A percentile compares a stretch with the other conserved stretches of the same genome.
These are phyloP conservation scores for Carex scoparia DNA, from an alignment of 176 grass and related monocot species.

Conservation along the genomic window DNA sequence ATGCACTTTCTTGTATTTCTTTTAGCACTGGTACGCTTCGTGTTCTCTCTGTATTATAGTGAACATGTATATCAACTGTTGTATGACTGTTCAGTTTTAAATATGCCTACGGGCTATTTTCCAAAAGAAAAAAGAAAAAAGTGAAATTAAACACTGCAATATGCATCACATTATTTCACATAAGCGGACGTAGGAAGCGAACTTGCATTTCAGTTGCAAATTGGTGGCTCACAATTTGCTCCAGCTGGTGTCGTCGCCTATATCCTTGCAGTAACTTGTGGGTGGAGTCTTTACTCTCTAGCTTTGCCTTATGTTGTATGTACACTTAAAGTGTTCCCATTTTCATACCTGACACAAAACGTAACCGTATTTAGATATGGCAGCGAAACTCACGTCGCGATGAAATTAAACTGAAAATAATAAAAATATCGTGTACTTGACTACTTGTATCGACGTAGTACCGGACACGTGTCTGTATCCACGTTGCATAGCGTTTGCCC, in stretches of 20 bases:
- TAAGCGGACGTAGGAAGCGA: neutral
- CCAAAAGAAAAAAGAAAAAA: no score
- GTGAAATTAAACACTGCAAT: no score
- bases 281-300: no score
- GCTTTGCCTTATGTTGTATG: neutral
- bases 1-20: no score
- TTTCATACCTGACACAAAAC: no score
- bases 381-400: neutral
- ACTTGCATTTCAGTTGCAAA: neutral
- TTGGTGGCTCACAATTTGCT: neutral
- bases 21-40: no score
- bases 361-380: neutral
- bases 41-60: no score
- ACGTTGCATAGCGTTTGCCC: no score
- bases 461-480: neutral
- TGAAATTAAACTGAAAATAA: neutral
- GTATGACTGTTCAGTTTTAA: no score
- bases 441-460: neutral
- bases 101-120: no score
- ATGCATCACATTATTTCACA: neutral
- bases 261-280: no score
- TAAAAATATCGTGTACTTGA: neutral
- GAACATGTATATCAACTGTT: neutral
- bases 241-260: neutral
- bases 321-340: no score